Evolutionary conservation across 345 rosid species (phyloP).

Genomic region (Conringia planisiliqua): DNA sequence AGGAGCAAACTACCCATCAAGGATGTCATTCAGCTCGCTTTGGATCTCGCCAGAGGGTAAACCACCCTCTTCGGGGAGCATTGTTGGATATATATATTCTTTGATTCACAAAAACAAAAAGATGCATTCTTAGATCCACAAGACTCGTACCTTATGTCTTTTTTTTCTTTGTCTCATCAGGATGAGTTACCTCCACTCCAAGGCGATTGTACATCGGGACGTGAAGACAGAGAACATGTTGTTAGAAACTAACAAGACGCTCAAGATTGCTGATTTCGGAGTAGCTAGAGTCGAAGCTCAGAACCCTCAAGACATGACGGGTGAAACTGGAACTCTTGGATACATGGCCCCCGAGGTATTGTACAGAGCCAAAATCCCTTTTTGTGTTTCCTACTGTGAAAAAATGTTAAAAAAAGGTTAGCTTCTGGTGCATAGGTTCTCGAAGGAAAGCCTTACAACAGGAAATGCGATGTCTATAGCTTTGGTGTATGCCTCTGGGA

Average conservation of each 20-base stretch:
- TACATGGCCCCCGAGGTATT: constrained; percentile 90
- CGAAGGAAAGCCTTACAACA: constrained; percentile 77
- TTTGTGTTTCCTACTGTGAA: neutral
- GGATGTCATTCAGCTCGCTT: constrained; percentile 64
- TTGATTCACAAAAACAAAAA: neutral
- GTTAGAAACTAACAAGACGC: constrained; percentile 53
- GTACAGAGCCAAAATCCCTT: neutral
- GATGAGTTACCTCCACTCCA: constrained; percentile 73
- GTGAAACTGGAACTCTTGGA: constrained; percentile 85
- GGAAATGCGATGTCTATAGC: constrained; percentile 84
- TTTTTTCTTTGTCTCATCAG: constrained; percentile 30
- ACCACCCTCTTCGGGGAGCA: no score
- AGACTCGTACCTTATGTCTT: neutral
- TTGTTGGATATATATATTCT: no score
- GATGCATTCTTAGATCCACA: neutral
- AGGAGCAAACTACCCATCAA: constrained; percentile 58
- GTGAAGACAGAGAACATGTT: constrained; percentile 85
- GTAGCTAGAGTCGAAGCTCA: constrained; percentile 91
- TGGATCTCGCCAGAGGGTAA: constrained; percentile 84
- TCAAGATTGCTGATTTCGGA: constrained; percentile 84
- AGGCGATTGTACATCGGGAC: constrained; percentile 74
- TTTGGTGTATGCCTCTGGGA: constrained; percentile 90
- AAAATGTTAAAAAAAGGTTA: neutral
- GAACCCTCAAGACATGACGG: constrained; percentile 85
- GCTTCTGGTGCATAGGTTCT: constrained; percentile 46